Conservation (phyloP, 129 eudicot species). For the Smallanthus sonchifolius region DNA sequence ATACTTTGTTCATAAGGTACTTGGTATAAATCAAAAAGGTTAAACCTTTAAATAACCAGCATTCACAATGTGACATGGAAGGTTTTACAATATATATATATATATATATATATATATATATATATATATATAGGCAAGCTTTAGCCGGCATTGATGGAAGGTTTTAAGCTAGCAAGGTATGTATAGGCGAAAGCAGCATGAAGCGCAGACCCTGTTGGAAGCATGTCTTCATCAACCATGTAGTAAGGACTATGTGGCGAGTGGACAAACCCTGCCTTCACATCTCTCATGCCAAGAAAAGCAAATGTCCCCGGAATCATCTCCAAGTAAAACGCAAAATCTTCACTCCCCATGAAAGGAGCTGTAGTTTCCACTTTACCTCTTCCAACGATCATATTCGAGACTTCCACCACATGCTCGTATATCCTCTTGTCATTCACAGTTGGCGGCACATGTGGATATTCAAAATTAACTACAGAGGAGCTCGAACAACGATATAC, state of each 20-base stretch:
- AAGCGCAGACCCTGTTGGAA: constrained; percentile 58
- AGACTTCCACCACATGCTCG: constrained; percentile 35
- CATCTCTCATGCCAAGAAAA: constrained; percentile 47
- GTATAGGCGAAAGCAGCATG: constrained; percentile 61
- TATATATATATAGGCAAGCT: no score
- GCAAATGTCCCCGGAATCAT: constrained; percentile 45
- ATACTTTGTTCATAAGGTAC: no score
- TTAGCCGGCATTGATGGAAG: no score
- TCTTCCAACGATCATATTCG: constrained; percentile 43
- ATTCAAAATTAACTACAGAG: constrained; percentile 41
- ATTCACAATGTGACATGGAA: no score
- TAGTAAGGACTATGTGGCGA: constrained; percentile 57
- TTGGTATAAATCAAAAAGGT: no score
- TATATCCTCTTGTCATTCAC: constrained; percentile 48
- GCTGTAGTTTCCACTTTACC: constrained; percentile 28
- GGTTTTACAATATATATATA: no score
- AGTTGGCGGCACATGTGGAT: constrained; percentile 50
- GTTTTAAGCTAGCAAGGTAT: background rate
- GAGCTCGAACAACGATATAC: constrained; percentile 47
- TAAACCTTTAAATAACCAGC: no score
- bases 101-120: no score
- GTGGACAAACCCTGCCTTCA: background rate
- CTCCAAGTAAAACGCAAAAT: constrained; percentile 60
- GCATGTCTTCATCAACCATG: constrained; percentile 53
- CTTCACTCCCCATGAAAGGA: constrained; percentile 63